Percentiles rank a stretch among this genome's conserved stretches.
phyloP scores from a whole-genome alignment of 345 rosid genomes.

The Kernera saxatilis region DNA sequence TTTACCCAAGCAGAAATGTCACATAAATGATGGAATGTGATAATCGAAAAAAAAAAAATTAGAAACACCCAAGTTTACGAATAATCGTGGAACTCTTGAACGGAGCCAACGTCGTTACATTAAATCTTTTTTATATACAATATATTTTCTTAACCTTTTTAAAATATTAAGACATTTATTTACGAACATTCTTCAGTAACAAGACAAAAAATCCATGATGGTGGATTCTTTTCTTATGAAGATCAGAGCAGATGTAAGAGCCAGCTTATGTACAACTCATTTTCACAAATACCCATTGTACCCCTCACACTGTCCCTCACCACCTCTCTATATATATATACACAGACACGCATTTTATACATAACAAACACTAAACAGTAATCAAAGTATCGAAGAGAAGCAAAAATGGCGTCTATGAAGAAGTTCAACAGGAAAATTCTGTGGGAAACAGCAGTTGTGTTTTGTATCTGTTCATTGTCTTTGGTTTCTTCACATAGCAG shows the following conservation, averaged over 20 bases:
- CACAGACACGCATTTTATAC: background rate
- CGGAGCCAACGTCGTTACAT: background rate
- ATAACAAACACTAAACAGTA: background rate
- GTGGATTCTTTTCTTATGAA: conserved; percentile 6
- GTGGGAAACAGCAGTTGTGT: conserved; percentile 21
- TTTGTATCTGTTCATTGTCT: conserved; percentile 35
- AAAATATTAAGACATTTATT: background rate
- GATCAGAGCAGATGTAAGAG: background rate
- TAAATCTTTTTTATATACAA: background rate
- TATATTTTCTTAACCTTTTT: background rate
- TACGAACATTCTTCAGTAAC: conserved; percentile 19
- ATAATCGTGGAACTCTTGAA: background rate
- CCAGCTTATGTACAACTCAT: conserved; percentile 31
- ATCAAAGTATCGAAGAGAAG: conserved; percentile 29
- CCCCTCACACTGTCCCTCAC: background rate
- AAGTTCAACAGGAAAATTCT: conserved; percentile 17
- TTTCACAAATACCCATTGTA: background rate
- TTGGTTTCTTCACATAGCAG: conserved; percentile 55
- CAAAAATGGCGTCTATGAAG: conserved; percentile 8
- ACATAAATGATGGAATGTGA: background rate
- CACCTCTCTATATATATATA: conserved; percentile 9
- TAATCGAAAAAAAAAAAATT: background rate
- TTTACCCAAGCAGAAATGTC: background rate
- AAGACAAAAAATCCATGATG: conserved; percentile 12
- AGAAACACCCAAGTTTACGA: background rate